phyloP scores from a whole-genome alignment of 1,284 basidiomycete species.

The Agaricales sp. region DNA sequence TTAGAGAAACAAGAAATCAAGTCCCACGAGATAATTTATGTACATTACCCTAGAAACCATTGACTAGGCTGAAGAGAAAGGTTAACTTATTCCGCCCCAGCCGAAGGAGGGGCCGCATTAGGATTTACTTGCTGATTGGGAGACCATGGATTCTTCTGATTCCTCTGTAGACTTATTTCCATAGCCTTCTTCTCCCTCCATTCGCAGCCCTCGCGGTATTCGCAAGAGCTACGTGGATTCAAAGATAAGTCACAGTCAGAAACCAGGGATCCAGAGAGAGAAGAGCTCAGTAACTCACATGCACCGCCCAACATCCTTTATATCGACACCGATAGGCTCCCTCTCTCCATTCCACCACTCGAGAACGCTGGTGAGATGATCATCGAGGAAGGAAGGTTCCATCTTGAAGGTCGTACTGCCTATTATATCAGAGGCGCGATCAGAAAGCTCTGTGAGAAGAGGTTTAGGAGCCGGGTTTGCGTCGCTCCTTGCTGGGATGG shows the following conservation, averaged over 20 bases:
- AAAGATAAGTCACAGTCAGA: conserved; percentile 6
- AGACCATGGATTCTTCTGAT: not conserved
- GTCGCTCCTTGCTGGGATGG: not conserved
- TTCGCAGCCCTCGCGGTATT: conserved; percentile 72
- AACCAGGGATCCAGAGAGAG: conserved; percentile 5
- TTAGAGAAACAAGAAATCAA: no score
- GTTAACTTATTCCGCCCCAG: no score
- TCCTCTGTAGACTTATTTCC: conserved; percentile 16
- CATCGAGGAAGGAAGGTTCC: conserved; percentile 44
- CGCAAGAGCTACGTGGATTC: conserved; percentile 48
- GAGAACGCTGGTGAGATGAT: conserved; percentile 46
- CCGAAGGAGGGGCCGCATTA: no score
- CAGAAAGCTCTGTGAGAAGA: no score
- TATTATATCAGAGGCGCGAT: conserved; percentile 35
- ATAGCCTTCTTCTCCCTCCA: conserved; percentile 66
- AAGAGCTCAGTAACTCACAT: conserved; percentile 33
- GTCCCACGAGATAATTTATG: no score
- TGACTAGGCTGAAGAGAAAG: no score
- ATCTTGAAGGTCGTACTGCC: conserved; percentile 56
- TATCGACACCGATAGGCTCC: conserved; percentile 54
- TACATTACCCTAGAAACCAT: no score
- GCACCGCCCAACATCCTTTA: conserved; percentile 56
- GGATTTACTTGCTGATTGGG: no score
- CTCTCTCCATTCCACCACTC: conserved; percentile 70
- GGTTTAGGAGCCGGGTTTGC: not conserved